Conservation (phyloP, 2,329 filamentous ascomycete species). For the Stenocarpella maydis region DNA sequence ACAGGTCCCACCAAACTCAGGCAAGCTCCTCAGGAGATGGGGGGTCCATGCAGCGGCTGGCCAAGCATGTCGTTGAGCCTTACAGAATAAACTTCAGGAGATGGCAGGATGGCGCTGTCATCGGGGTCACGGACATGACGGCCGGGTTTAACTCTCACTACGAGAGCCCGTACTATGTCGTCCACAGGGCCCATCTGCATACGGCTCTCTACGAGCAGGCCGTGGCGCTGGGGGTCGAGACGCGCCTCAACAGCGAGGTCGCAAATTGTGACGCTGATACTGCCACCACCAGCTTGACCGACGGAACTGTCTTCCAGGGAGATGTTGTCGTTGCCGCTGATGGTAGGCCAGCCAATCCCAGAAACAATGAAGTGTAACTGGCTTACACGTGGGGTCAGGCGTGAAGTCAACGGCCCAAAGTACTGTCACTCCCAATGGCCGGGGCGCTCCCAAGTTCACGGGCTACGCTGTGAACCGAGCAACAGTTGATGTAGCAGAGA, state of each 20-base stretch:
- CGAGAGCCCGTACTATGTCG: conserved; percentile 42
- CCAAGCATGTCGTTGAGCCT: conserved; percentile 42
- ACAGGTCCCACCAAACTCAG: conserved; percentile 49
- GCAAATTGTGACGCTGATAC: conserved; percentile 37
- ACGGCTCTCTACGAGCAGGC: conserved; percentile 41
- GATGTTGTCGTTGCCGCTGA: conserved; percentile 50
- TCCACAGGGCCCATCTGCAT: conserved; percentile 46
- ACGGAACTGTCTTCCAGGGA: conserved; percentile 39
- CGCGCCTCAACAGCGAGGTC: conserved; percentile 39
- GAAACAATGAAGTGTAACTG: neutral
- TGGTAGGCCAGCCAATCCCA: conserved; percentile 37
- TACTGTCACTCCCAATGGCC: conserved; percentile 32
- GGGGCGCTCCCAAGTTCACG: conserved; percentile 39
- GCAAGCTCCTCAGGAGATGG: conserved; percentile 43
- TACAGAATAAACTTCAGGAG: conserved; percentile 46
- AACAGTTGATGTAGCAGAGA: conserved; percentile 48
- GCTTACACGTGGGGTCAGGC: conserved; percentile 33
- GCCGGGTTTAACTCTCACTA: conserved; percentile 45
- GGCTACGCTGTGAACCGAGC: conserved; percentile 54
- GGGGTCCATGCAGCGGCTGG: conserved; percentile 43
- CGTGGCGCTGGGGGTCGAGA: conserved; percentile 40
- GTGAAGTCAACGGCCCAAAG: conserved; percentile 44
- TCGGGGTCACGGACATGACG: conserved; percentile 46
- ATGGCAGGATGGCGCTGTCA: conserved; percentile 44
- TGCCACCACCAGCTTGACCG: conserved; percentile 38